Evolutionary conservation across 345 rosid genomes (phyloP), one percentile per base, ranked within the genome.

Genomic region (Populus euphratica): DNA sequence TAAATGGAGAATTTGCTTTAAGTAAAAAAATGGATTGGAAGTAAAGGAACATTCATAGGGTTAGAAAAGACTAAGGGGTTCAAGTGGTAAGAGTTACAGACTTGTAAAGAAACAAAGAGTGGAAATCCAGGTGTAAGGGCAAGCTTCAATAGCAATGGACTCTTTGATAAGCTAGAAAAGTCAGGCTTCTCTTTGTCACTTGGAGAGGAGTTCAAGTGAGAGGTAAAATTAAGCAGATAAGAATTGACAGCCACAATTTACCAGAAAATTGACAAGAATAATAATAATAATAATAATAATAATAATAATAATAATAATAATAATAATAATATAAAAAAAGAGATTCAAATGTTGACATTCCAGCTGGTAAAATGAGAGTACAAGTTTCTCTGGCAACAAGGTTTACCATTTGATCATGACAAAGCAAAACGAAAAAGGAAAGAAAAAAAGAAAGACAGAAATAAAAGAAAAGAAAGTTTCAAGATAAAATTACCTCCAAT

Each of bases 31-130:
- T 89, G 88, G 93, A 68, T 75, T 35, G 79, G 90, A 9, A 81
- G 81, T 29, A 90, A 83, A 79, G 88, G 87, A 39, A 91, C 84
- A 12, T 81, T 88, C 36, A 49, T 92, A 8, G 94, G 95, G 61
- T 67, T 89, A 74, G 29, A 85, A 54, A 82, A 73, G 23, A 76
- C 63, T 1, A 63, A 70, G 68, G 67, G 36, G 8, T 33, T 78
- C 20, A 71, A n/a, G 75, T 77, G 81, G 6, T 85, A 80, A 71
- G 83, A 85, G 49, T 36, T 87, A 5, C 54, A 56, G 39, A 77
- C 61, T 13, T 52, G 52, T 0, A 80, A 70, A 56, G 83, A 67
- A 36, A 68, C 52, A 2, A 83, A 54, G 50, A 80, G 76, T 0
- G 76, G 63, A 47, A 76, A 68, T 35, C 20, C 59, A 52, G 21